These are phyloP conservation scores for Podila clonocystis DNA, from an alignment of 192 early-diverging fungal genomes.

Conservation along the genomic window DNA sequence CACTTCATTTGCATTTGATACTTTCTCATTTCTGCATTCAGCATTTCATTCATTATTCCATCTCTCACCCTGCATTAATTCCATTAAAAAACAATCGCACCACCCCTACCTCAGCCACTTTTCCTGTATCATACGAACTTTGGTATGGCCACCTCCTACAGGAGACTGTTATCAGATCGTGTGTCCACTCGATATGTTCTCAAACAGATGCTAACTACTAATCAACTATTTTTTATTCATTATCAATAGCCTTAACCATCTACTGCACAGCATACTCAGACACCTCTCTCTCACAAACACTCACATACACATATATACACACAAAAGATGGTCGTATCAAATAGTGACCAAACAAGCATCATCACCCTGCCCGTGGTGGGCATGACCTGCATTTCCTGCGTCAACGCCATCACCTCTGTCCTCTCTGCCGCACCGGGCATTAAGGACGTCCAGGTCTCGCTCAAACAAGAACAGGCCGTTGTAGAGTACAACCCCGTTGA, in stretches of 20 bases:
- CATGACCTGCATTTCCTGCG: slow-evolving; percentile 89
- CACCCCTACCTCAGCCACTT: no score
- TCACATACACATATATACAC: not conserved
- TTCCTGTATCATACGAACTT: no score
- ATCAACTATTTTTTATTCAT: no score
- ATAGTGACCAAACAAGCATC: not conserved
- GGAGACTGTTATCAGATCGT: no score
- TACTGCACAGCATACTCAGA: not conserved
- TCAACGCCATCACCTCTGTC: slow-evolving; percentile 71
- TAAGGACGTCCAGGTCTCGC: slow-evolving; percentile 60
- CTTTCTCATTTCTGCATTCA: not conserved
- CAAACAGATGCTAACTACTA: no score
- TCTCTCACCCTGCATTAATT: not conserved
- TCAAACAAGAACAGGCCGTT: slow-evolving; percentile 60
- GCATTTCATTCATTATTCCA: not conserved
- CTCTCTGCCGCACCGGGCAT: slow-evolving; percentile 64
- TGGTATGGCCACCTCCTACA: no score
- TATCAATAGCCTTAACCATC: not conserved
- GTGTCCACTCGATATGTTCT: no score
- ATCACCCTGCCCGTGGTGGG: slow-evolving; percentile 55
- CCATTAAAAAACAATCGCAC: not conserved
- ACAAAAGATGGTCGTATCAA: not conserved
- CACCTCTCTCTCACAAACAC: not conserved
- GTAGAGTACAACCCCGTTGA: slow-evolving; percentile 62
- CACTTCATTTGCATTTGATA: no score